These are phyloP conservation scores for Tricholoma saponaceum DNA, from an alignment of 768 basidiomycete species.

Conservation along the genomic window DNA sequence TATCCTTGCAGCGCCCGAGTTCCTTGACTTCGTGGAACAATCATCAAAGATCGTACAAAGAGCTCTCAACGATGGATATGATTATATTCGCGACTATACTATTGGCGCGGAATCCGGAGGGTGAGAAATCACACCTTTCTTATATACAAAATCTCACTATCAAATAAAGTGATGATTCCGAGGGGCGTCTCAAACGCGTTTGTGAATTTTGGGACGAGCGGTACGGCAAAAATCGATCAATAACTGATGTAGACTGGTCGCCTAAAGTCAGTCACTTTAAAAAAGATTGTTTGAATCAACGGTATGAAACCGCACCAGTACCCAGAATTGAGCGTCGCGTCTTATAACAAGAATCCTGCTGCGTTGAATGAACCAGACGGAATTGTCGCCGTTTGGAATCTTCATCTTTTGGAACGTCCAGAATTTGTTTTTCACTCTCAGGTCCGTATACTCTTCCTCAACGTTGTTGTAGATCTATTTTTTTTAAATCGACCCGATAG, in stretches of 20 bases:
- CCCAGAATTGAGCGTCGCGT: slow-evolving; percentile 91
- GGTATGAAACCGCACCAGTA: slow-evolving; percentile 49
- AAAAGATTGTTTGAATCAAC: neutral
- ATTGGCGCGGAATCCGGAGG: slow-evolving; percentile 79
- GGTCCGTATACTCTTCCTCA: slow-evolving; percentile 41
- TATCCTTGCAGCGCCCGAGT: slow-evolving; percentile 86
- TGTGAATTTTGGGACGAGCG: slow-evolving; percentile 92
- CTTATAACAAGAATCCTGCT: slow-evolving; percentile 96
- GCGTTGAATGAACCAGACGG: slow-evolving; percentile 96
- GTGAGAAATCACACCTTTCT: slow-evolving; percentile 41
- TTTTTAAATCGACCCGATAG: slow-evolving; percentile 36
- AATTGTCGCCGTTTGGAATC: slow-evolving; percentile 95
- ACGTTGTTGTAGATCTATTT: neutral
- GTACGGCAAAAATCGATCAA: slow-evolving; percentile 88
- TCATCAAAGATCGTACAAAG: slow-evolving; percentile 94
- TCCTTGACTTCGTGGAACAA: slow-evolving; percentile 90
- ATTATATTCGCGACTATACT: slow-evolving; percentile 97
- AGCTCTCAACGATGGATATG: slow-evolving; percentile 92
- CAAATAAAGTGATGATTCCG: slow-evolving; percentile 72
- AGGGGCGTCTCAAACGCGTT: slow-evolving; percentile 89
- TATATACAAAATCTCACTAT: slow-evolving; percentile 1
- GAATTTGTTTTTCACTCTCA: slow-evolving; percentile 99
- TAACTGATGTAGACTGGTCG: slow-evolving; percentile 98
- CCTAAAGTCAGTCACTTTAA: slow-evolving; percentile 62
- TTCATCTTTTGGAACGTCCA: slow-evolving; percentile 90